phyloP scores from a whole-genome alignment of 352 stramenopile species.

The Peronospora farinosa region DNA sequence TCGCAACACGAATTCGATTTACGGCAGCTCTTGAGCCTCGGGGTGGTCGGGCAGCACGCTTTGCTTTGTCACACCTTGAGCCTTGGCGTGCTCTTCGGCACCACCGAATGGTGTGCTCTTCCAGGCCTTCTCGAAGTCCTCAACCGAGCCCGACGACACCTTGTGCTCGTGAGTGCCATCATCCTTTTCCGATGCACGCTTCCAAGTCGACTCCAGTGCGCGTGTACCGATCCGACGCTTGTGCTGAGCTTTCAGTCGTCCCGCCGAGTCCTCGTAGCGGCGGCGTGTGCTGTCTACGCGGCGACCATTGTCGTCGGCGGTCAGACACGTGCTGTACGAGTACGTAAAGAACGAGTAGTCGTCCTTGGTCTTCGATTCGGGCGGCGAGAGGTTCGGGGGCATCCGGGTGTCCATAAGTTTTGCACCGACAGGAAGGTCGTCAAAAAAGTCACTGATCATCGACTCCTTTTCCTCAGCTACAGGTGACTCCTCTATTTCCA shows the following conservation, averaged over 20 bases:
- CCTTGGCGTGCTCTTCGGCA: constrained; percentile 42
- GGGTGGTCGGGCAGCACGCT: constrained; percentile 41
- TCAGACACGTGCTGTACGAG: constrained; percentile 58
- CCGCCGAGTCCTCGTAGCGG: constrained; percentile 58
- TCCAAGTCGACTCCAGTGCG: constrained; percentile 51
- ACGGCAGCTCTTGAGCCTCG: constrained; percentile 47
- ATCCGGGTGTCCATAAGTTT: constrained; percentile 45
- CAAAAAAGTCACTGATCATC: constrained; percentile 44
- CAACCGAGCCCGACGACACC: constrained; percentile 31
- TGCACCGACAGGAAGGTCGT: constrained; percentile 38
- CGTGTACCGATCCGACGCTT: constrained; percentile 37
- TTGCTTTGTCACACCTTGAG: constrained; percentile 33
- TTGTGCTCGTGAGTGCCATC: constrained; percentile 35
- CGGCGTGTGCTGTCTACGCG: constrained; percentile 52
- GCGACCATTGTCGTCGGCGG: constrained; percentile 38
- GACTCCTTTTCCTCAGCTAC: constrained; percentile 10
- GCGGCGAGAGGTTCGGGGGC: constrained; percentile 26
- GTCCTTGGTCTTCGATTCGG: constrained; percentile 35
- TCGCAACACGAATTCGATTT: constrained; percentile 7
- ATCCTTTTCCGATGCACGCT: constrained; percentile 33
- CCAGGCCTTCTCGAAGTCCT: constrained; percentile 51
- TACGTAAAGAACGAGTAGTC: constrained; percentile 52
- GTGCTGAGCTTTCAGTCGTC: constrained; percentile 58
- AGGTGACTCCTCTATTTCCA: constrained; percentile 15
- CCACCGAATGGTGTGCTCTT: constrained; percentile 47